Base-by-base conservation (phyloP, 1,284 basidiomycete genomes). In the Rhodotorula sp. region DNA sequence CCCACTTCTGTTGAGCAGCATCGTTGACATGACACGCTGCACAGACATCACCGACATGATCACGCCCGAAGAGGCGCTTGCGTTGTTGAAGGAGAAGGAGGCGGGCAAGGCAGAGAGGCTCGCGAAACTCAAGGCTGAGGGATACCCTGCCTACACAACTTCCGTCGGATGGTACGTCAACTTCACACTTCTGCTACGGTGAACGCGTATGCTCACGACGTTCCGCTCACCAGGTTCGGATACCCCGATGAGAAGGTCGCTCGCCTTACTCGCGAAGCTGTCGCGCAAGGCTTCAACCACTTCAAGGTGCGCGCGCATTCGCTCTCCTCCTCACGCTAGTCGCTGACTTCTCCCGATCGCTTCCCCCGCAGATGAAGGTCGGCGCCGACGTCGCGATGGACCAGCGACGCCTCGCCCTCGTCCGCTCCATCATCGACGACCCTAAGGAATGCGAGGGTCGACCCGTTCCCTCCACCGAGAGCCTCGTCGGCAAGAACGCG, bases 101-200 rank as follows among this genome's bases (percentile, higher is more conserved):
- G 83, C 86, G 0, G 86, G 86, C 30, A 96, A 95, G 83, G 85
- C 85, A 54, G 88, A 88, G 71, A 85, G 93, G 50, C 90, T 94
- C 79, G 85, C 82, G 20, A 86, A 84, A 63, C 92, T 93, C 31
- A 64, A 57, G 28, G 65, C 78, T 65, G 70, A 73, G 65, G 91
- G 91, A 37, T 96, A 96, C 81, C 94, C 93, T 28, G 92, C 93
- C 37, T 97, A 97, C 80, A 91, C 96, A 44, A 97, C 94, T 18
- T 92, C 89, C 20, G 93, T 91, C 34, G 94, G 94, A 61, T 95
- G 92, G 92, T 69, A 11, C 13, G 65, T n/a, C 34, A 8, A 10
- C 30, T 10, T 10, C 9, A 8, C 20, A 20, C 1, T 26, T 9
- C 47, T 30, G 0, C 16, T 24, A n/a, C 16, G 37, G 37, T 40